phyloP scores from a whole-genome alignment of 345 rosid genomes.

The Isatis tinctoria region DNA sequence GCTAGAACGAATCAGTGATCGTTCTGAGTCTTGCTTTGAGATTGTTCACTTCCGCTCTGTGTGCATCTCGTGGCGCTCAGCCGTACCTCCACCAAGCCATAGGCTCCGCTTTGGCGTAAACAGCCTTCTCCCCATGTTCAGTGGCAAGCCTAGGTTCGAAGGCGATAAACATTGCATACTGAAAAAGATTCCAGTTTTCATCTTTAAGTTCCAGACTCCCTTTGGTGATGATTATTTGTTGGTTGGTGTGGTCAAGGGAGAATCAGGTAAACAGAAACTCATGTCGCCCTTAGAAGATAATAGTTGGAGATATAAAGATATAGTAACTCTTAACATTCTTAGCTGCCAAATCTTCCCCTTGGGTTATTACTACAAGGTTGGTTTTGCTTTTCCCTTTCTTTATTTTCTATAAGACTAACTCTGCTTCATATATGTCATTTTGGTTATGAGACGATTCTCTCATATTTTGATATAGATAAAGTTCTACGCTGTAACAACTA shows the following conservation, averaged over 20 bases:
- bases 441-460: no score
- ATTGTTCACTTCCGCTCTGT: neutral
- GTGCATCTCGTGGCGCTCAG: neutral
- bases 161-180: no score
- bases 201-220: neutral
- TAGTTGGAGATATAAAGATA: neutral
- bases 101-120: neutral
- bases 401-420: no score
- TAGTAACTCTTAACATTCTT: neutral
- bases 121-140: neutral
- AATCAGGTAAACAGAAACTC: no score
- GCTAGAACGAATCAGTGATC: neutral
- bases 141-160: neutral
- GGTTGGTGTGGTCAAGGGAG: neutral
- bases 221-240: neutral
- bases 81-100: neutral
- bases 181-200: neutral
- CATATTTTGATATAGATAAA: neutral
- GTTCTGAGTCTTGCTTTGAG: slow-evolving; percentile 5
- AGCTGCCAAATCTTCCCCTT: neutral
- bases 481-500: neutral
- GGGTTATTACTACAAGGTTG: slow-evolving; percentile 4
- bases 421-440: neutral
- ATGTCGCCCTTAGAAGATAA: neutral
- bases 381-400: neutral